Base-by-base conservation (phyloP, 73 alveolate genomes). In the Paraurostyla sp. region DNA sequence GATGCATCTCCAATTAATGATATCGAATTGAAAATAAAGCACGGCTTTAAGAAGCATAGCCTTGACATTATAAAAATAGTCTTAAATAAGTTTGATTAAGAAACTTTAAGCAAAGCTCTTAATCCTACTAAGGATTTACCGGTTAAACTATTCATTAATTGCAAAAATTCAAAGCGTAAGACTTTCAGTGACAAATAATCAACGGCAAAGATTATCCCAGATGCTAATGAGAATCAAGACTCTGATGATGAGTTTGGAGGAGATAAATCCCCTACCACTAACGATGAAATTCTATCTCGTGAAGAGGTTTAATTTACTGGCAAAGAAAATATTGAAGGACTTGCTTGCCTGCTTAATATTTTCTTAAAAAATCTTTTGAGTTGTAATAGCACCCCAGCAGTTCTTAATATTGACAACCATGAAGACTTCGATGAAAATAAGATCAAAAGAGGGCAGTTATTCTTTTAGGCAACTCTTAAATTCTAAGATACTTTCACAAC, bases 301-400 rank as follows among this genome's bases (percentile, higher is more conserved):
- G 91, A 52, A 57, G 91, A 81, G 42, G 71, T 81, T 27, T 59
- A 81, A 15, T 81, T 81, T 42, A 81, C 91, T 1, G 82, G 83
- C 42, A 52, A 81, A 56, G 91, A 81, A 32, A 81, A 81, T 36
- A 81, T 81, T 33, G 91, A 81, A 57, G 91, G 83, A 15, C 54
- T 81, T 6, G 81, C 91, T 6, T 56, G 83, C 60, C 60, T 81
- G 43, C 49, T 81, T 4, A 81, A 81, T 32, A 41, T 81, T 27
- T 81, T 57, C 83, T 23, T 81, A 36, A n/a, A 49, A 20, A 18
- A n/a, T 4, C 58, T 38, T 16, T 40, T 1, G 23, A 49, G 41
- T 49, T 49, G 7, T 40, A 46, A 1, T n/a, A 81, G 2, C 32
- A 52, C 54, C 58, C 52, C 82, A 58, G 80, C 83, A 9, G 52